Conservation (phyloP, 768 basidiomycete species). For the Floccularia luteovirens region DNA sequence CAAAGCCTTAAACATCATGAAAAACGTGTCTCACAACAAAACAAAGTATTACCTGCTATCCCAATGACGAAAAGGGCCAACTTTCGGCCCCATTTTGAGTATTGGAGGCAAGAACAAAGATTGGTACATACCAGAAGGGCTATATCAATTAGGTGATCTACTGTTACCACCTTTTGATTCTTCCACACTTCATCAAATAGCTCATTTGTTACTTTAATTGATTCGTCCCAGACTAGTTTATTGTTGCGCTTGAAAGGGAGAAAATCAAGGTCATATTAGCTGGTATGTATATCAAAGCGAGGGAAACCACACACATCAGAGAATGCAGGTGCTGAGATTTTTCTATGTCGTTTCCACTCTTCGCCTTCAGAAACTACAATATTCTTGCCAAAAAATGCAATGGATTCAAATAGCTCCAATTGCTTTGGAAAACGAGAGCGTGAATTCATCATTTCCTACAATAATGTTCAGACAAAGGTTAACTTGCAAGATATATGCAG, state of each 20-base stretch:
- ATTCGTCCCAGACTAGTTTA: conserved; percentile 29
- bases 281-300: not conserved
- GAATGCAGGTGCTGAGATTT: conserved; percentile 51
- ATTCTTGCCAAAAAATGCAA: conserved; percentile 47
- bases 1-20: conserved; percentile 28
- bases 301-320: conserved; percentile 43
- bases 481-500: not conserved
- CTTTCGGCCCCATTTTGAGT: conserved; percentile 17
- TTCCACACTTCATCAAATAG: conserved; percentile 34
- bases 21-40: not conserved
- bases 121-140: conserved; percentile 35
- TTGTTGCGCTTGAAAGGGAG: conserved; percentile 17
- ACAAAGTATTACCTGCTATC: conserved; percentile 24
- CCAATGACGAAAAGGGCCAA: conserved; percentile 35
- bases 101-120: not conserved
- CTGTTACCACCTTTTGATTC: conserved; percentile 19
- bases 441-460: conserved; percentile 38
- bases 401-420: conserved; percentile 26
- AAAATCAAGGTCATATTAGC: not conserved
- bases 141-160: conserved; percentile 33
- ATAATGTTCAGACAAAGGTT: not conserved
- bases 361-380: conserved; percentile 54
- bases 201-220: conserved; percentile 21
- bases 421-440: conserved; percentile 49
- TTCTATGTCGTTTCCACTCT: too few species aligned